phyloP scores from a whole-genome alignment of 371 early-diverging fungal species.

The Mortierella sp. region DNA sequence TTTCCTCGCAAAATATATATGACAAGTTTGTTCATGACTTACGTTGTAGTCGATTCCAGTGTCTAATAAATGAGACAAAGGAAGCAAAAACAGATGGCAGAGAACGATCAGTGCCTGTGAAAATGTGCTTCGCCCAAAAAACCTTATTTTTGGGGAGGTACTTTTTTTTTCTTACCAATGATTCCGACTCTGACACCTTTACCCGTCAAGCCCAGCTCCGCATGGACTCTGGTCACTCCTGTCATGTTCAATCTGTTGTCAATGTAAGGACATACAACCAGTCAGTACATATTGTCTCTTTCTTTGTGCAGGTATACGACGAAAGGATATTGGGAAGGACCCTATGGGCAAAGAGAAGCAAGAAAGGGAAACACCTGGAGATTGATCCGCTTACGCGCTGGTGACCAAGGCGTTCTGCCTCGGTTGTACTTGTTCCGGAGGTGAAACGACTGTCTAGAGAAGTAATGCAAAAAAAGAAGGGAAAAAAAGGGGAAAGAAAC shows the following conservation, averaged over 20 bases:
- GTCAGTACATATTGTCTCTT: too few relatives aligned
- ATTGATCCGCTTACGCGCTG: constrained; percentile 41
- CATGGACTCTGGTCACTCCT: constrained; percentile 29
- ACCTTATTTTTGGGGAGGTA: background rate
- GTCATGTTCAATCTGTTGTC: constrained; percentile 55
- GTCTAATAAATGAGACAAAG: constrained; percentile 23
- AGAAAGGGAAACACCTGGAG: background rate
- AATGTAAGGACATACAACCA: background rate
- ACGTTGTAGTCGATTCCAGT: constrained; percentile 68
- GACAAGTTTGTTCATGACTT: constrained; percentile 4
- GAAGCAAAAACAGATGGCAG: background rate
- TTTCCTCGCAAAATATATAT: too few relatives aligned
- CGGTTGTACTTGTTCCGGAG: constrained; percentile 28
- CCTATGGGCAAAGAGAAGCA: background rate
- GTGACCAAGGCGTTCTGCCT: constrained; percentile 23
- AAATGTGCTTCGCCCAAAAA: background rate
- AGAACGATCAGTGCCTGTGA: too few relatives aligned
- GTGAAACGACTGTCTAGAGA: constrained; percentile 39
- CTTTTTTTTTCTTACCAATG: constrained; percentile 60
- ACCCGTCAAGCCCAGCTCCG: constrained; percentile 58
- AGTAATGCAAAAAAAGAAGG: background rate
- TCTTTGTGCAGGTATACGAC: too few relatives aligned
- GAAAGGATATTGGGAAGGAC: background rate
- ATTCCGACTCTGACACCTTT: constrained; percentile 74
- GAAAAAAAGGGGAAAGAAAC: background rate